Percentiles rank a stretch among this genome's conserved stretches.
These are phyloP conservation scores for Rhizophora mangle DNA, from an alignment of 345 rosid genomes.

Conservation along the genomic window DNA sequence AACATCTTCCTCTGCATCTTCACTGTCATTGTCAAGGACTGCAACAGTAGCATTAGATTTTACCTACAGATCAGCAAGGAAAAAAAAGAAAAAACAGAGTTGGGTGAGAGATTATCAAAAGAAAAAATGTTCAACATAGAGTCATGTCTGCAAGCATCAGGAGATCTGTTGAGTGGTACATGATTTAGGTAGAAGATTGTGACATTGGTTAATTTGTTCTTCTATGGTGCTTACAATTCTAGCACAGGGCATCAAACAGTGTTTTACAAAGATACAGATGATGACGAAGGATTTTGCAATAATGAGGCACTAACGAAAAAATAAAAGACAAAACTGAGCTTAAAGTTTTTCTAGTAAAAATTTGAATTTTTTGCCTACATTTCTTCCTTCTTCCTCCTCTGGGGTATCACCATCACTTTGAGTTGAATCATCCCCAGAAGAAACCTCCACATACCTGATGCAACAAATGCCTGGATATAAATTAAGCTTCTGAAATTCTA, in stretches of 20 bases:
- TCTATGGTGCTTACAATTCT: constrained; percentile 18
- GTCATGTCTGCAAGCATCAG: constrained; percentile 21
- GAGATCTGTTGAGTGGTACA: constrained; percentile 38
- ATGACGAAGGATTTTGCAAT: constrained; percentile 17
- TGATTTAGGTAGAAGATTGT: constrained; percentile 26
- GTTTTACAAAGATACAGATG: constrained; percentile 5
- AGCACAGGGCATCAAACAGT: constrained; percentile 23
- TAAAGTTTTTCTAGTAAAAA: constrained; percentile 14
- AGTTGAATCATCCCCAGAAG: constrained; percentile 52
- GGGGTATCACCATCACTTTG: constrained; percentile 37
- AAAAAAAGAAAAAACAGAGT: constrained; percentile 7
- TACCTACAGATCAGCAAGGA: constrained; percentile 21
- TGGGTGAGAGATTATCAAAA: not conserved
- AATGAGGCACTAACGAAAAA: not conserved
- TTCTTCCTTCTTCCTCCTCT: constrained; percentile 44
- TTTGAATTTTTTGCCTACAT: constrained; percentile 29
- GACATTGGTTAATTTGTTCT: constrained; percentile 11
- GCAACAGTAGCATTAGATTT: constrained; percentile 25
- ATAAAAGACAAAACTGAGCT: not conserved
- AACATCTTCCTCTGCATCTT: constrained; percentile 13
- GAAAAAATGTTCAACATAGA: not conserved
- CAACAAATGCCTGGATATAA: constrained; percentile 7
- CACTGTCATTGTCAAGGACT: constrained; percentile 19
- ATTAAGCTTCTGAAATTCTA: constrained; percentile 1
- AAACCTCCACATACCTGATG: constrained; percentile 59